Evolutionary conservation across 1,284 basidiomycete species (phyloP).

Genomic region (Puccinia hordei): DNA sequence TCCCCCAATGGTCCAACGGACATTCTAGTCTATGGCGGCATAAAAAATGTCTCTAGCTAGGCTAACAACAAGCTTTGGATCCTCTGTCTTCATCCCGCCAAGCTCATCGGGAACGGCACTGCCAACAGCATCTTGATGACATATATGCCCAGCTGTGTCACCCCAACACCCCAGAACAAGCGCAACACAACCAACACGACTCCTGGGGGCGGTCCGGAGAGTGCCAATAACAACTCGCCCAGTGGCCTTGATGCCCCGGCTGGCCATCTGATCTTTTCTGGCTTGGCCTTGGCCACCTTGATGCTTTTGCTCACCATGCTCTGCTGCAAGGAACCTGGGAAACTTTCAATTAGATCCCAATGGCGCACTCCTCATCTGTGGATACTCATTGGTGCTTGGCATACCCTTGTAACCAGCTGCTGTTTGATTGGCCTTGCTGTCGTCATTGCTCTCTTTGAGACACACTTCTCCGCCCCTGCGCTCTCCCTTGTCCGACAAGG

Average conservation of each 20-base stretch:
- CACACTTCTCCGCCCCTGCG: not conserved
- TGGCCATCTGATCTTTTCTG: slow-evolving; percentile 28
- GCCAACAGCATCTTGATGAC: slow-evolving; percentile 13
- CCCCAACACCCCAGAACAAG: slow-evolving; percentile 28
- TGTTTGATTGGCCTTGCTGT: not conserved
- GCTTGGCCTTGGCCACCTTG: slow-evolving; percentile 7
- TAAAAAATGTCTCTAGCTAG: slow-evolving; percentile 66
- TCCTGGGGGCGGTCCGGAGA: not conserved
- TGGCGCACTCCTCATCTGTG: slow-evolving; percentile 37
- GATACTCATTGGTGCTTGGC: slow-evolving; percentile 34
- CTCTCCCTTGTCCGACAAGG: not conserved
- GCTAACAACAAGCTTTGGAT: slow-evolving; percentile 75
- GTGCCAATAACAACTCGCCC: not conserved
- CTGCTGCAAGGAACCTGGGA: slow-evolving; percentile 32
- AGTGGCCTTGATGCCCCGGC: not conserved
- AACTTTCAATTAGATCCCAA: slow-evolving; percentile 14
- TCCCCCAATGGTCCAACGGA: slow-evolving; percentile 62
- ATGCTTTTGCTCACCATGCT: slow-evolving; percentile 23
- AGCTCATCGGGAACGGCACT: slow-evolving; percentile 60
- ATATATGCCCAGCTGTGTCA: slow-evolving; percentile 31
- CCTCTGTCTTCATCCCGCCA: slow-evolving; percentile 69
- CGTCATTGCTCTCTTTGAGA: slow-evolving; percentile 22
- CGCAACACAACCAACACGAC: not conserved
- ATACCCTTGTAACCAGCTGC: not conserved
- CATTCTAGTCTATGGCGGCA: slow-evolving; percentile 75